phyloP scores from a whole-genome alignment of 2,329 filamentous ascomycete genomes.

The Aspergillus chevalieri region DNA sequence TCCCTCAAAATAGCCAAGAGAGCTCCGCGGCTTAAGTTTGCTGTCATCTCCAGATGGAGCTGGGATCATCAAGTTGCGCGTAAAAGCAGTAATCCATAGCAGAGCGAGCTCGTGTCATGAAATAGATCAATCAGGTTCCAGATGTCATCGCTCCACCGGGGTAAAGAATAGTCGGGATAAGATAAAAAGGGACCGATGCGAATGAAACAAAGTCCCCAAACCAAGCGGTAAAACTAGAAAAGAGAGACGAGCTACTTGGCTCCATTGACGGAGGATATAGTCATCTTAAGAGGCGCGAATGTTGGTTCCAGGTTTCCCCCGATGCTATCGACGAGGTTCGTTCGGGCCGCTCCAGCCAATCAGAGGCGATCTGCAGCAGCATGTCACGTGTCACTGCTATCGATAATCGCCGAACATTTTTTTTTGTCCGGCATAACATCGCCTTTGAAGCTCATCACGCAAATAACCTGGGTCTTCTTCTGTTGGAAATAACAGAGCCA shows the following conservation, averaged over 20 bases:
- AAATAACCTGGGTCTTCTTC: background rate
- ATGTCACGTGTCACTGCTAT: constrained; percentile 29
- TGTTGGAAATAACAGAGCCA: constrained; percentile 6
- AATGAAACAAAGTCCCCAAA: background rate
- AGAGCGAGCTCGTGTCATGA: constrained; percentile 12
- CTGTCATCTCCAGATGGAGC: constrained; percentile 30
- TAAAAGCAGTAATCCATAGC: constrained; percentile 12
- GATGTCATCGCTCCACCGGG: constrained; percentile 12
- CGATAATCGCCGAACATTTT: constrained; percentile 19
- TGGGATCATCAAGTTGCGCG: constrained; percentile 7
- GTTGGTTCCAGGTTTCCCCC: constrained; percentile 6
- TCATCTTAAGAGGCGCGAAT: constrained; percentile 3
- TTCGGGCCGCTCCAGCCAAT: constrained; percentile 27
- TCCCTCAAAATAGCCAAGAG: constrained; percentile 18
- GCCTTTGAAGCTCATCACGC: background rate
- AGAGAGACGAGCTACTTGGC: background rate
- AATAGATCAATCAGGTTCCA: constrained; percentile 11
- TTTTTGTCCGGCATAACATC: constrained; percentile 8
- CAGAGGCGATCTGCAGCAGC: constrained; percentile 12
- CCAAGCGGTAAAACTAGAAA: background rate
- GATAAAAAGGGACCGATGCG: background rate
- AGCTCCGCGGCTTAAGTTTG: constrained; percentile 16
- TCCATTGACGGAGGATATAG: background rate
- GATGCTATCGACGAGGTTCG: constrained; percentile 23
- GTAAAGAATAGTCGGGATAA: background rate